Base-by-base conservation (phyloP, 345 rosid species). In the Gossypium bickii region DNA sequence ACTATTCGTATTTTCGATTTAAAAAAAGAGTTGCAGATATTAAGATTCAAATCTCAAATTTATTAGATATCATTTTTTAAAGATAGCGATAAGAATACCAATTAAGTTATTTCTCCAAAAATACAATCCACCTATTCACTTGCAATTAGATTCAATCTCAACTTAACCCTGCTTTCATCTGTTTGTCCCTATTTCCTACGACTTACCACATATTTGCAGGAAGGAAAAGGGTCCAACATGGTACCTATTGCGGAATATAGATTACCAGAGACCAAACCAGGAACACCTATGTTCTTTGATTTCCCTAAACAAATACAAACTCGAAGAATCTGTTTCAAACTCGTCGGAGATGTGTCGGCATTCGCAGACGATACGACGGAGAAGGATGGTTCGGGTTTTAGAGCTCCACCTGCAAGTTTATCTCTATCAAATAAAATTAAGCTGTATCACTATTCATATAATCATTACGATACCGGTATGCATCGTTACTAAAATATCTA, bases 271-370 rank as follows among this genome's bases (percentile, higher is more conserved):
- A 83, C 90, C 9, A 91, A 63, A 80, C 84, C 88, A 4, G 97
- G 97, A 77, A 89, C 93, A 12, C 80, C 82, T 10, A 82, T 94
- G 97, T 94, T 87, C 88, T 94, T 90, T 7, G 93, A 92, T 74
- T 92, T 92, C 80, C 95, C 97, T 17, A 75, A 86, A 71, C 82
- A 82, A 64, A 67, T 89, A 41, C 98, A 92, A 79, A 74, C 86
- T 60, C 86, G 86, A 2, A 85, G 89, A 80, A 76, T 93, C 55
- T 77, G 83, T 2, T 87, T 93, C 79, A 87, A 78, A 72, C 93
- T 92, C 68, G 84, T 91, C 0, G 98, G 98, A 41, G 97, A 93
- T 74, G 89, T 93, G 48, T 83, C 91, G 3, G 92, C 91, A 67
- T 94, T 90, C 34, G 53, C 64, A 13, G 97, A 92, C 81, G 98